Evolutionary conservation across 2,329 filamentous ascomycete species (phyloP).

Genomic region (Diaporthe sp.): DNA sequence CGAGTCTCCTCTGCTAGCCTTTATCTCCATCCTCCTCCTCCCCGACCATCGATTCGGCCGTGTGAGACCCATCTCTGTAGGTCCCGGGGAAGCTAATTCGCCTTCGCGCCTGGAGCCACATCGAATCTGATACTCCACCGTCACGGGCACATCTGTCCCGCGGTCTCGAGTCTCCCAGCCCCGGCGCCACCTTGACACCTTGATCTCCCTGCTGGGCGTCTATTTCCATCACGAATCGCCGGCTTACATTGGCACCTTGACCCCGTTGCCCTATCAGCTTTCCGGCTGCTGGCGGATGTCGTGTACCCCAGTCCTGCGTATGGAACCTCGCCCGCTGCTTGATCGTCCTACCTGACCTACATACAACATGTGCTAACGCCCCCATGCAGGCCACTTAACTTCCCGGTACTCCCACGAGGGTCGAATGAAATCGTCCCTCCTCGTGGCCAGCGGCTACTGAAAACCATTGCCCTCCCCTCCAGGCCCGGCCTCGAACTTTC

Average conservation of each 20-base stretch:
- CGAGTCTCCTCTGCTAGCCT: background rate
- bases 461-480: slow-evolving; percentile 64
- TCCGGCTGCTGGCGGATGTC: slow-evolving; percentile 46
- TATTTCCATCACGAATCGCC: slow-evolving; percentile 59
- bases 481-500: slow-evolving; percentile 50
- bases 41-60: background rate
- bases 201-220: slow-evolving; percentile 57
- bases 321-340: slow-evolving; percentile 55
- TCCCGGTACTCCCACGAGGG: slow-evolving; percentile 42
- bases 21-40: background rate
- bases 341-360: slow-evolving; percentile 48
- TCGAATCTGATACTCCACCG: slow-evolving; percentile 26
- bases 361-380: slow-evolving; percentile 48
- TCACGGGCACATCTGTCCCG: slow-evolving; percentile 9
- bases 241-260: slow-evolving; percentile 54
- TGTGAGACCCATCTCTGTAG: slow-evolving; percentile 8
- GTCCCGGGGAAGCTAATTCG: background rate
- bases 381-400: slow-evolving; percentile 52
- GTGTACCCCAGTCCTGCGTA: slow-evolving; percentile 57
- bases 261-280: slow-evolving; percentile 59
- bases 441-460: slow-evolving; percentile 60
- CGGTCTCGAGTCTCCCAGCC: slow-evolving; percentile 30
- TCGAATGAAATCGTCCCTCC: slow-evolving; percentile 51
- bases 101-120: slow-evolving; percentile 1
- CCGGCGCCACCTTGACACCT: slow-evolving; percentile 53